These are phyloP conservation scores for Aspergillus fumigatiaffinis DNA, from an alignment of 2,329 filamentous ascomycete genomes.

Conservation along the genomic window DNA sequence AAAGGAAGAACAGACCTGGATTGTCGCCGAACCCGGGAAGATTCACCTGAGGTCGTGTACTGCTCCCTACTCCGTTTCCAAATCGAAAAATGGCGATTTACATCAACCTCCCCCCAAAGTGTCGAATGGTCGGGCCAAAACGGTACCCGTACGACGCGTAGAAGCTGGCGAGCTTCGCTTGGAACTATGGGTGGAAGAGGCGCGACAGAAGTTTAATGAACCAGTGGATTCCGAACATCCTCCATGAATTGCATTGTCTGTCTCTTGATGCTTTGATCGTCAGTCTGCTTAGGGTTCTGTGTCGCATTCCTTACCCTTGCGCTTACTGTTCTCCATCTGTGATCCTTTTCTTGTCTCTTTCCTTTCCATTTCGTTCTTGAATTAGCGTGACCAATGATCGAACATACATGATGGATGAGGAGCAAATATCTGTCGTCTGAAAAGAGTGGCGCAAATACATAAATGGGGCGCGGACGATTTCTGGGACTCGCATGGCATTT, in stretches of 20 bases:
- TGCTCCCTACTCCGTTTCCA: slow-evolving; percentile 38
- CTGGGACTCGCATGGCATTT: slow-evolving; percentile 38
- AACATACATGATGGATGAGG: slow-evolving; percentile 39
- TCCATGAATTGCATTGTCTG: slow-evolving; percentile 22
- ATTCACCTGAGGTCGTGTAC: slow-evolving; percentile 37
- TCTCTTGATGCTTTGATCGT: slow-evolving; percentile 1
- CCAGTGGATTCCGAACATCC: slow-evolving; percentile 36
- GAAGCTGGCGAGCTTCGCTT: slow-evolving; percentile 63
- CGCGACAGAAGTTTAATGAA: slow-evolving; percentile 50
- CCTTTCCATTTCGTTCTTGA: slow-evolving; percentile 27
- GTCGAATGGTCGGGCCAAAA: slow-evolving; percentile 50
- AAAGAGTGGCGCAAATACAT: slow-evolving; percentile 36
- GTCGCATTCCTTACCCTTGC: not conserved
- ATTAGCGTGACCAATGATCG: slow-evolving; percentile 41
- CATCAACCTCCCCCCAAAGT: slow-evolving; percentile 30
- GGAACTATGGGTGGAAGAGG: slow-evolving; percentile 68
- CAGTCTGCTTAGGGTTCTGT: slow-evolving; percentile 3
- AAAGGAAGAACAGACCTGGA: slow-evolving; percentile 55
- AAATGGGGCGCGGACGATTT: slow-evolving; percentile 36
- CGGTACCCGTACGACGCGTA: slow-evolving; percentile 59
- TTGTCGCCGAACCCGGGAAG: slow-evolving; percentile 53
- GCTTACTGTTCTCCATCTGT: slow-evolving; percentile 7
- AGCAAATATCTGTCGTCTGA: slow-evolving; percentile 27
- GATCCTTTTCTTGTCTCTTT: slow-evolving; percentile 9
- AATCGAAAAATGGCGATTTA: slow-evolving; percentile 33